Percentiles rank a stretch among this genome's conserved stretches.
These are phyloP conservation scores for Phytomonas sp. DNA, from an alignment of 208 protist genomes.

Conservation along the genomic window DNA sequence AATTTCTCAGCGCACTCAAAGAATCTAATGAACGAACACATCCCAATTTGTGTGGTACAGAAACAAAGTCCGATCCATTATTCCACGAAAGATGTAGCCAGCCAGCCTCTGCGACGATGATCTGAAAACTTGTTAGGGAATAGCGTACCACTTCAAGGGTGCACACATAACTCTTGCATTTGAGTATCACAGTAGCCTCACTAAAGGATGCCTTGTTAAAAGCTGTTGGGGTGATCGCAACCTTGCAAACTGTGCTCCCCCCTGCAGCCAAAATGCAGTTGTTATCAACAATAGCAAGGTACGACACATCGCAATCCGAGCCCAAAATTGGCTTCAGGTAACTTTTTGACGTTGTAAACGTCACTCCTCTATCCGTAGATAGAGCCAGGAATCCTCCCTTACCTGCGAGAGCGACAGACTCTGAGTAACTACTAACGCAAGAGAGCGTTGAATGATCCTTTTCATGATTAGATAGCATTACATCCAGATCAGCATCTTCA, in stretches of 20 bases:
- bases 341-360: slow-evolving; percentile 22
- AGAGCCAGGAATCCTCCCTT: slow-evolving; percentile 39
- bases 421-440: slow-evolving; percentile 20
- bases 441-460: slow-evolving; percentile 6
- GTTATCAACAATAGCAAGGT: slow-evolving; percentile 15
- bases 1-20: slow-evolving; percentile 16
- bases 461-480: background rate
- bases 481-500: background rate
- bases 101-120: slow-evolving; percentile 39
- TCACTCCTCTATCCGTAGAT: slow-evolving; percentile 58
- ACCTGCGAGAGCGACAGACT: slow-evolving; percentile 48
- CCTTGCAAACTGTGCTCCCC: background rate
- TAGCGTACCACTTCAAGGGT: background rate
- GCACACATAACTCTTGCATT: slow-evolving; percentile 17
- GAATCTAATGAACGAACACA: slow-evolving; percentile 34
- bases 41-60: slow-evolving; percentile 55
- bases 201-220: slow-evolving; percentile 8
- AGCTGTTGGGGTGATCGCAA: background rate
- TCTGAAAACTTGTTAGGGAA: background rate
- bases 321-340: background rate
- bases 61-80: slow-evolving; percentile 33
- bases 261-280: slow-evolving; percentile 12
- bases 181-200: slow-evolving; percentile 13
- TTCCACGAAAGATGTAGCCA: slow-evolving; percentile 58
- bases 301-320: slow-evolving; percentile 9